phyloP scores from a whole-genome alignment of 108 stramenopile genomes.

The Licmophora abbreviata region DNA sequence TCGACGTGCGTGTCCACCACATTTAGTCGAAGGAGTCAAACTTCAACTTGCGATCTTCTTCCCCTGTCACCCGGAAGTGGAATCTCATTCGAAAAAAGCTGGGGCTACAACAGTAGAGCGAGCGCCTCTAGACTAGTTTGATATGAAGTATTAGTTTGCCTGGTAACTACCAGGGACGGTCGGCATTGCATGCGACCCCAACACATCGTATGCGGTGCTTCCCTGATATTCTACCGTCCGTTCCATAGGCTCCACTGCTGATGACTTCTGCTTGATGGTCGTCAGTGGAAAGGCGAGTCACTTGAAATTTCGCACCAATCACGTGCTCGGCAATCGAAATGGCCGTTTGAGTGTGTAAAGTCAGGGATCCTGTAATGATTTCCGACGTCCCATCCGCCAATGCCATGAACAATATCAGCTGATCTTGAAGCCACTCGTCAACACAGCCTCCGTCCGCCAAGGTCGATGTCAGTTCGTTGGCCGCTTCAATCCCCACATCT shows the following conservation, averaged over 20 bases:
- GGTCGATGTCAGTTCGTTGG: conserved; percentile 32
- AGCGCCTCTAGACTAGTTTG: too few species aligned
- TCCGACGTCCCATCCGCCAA: conserved; percentile 47
- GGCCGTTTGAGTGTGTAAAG: conserved; percentile 56
- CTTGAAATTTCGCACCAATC: conserved; percentile 21
- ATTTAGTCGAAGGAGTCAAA: too few species aligned
- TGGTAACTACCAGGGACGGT: too few species aligned
- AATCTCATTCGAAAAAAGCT: too few species aligned
- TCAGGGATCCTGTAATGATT: conserved; percentile 44
- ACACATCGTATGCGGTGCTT: conserved; percentile 32
- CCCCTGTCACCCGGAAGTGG: too few species aligned
- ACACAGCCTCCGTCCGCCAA: conserved; percentile 48
- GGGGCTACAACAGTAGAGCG: too few species aligned
- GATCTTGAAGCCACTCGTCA: conserved; percentile 64
- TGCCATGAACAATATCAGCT: conserved; percentile 65
- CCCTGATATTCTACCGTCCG: conserved; percentile 28
- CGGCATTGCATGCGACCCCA: too few species aligned
- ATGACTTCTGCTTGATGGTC: not conserved
- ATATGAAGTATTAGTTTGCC: too few species aligned
- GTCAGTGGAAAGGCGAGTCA: conserved; percentile 8
- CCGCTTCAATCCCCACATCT: conserved; percentile 30
- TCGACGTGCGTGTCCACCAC: too few species aligned
- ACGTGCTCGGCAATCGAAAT: conserved; percentile 45
- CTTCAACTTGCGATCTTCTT: too few species aligned
- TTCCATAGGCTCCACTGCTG: conserved; percentile 10